These are phyloP conservation scores for Aspergillus quadrilineatus DNA, from an alignment of 2,329 filamentous ascomycete genomes.

Conservation along the genomic window DNA sequence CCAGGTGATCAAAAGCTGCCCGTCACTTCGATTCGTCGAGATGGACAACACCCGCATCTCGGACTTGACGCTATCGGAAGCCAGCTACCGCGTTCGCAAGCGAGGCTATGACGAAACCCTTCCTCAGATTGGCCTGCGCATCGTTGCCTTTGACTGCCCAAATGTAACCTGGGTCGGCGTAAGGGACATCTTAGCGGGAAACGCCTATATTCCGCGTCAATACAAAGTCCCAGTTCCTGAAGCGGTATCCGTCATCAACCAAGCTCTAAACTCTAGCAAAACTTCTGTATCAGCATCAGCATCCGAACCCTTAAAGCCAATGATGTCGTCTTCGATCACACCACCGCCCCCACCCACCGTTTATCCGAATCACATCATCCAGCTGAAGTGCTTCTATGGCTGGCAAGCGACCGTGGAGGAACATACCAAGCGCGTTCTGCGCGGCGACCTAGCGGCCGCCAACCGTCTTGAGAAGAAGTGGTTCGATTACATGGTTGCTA, in stretches of 20 bases:
- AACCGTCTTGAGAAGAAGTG: conserved; percentile 82
- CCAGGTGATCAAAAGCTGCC: conserved; percentile 74
- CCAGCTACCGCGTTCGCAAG: conserved; percentile 72
- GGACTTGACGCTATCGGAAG: conserved; percentile 81
- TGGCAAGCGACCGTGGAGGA: conserved; percentile 95
- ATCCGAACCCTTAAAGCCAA: conserved; percentile 4
- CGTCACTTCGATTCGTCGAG: conserved; percentile 67
- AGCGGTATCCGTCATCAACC: conserved; percentile 35
- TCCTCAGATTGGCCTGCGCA: conserved; percentile 64
- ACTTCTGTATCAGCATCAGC: conserved; percentile 6
- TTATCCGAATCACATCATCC: conserved; percentile 76
- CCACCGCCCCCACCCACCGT: conserved; percentile 26
- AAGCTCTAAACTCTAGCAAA: conserved; percentile 23
- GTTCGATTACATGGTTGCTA: conserved; percentile 91
- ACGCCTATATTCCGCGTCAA: conserved; percentile 68
- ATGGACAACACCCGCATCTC: conserved; percentile 94
- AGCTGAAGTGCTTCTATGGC: conserved; percentile 89
- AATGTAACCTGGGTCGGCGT: conserved; percentile 92
- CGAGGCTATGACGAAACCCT: conserved; percentile 55
- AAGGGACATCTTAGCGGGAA: conserved; percentile 79
- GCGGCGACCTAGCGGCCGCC: conserved; percentile 72
- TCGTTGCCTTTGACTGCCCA: conserved; percentile 88
- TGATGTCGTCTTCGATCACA: conserved; percentile 28
- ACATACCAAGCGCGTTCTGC: conserved; percentile 80
- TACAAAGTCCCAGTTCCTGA: conserved; percentile 29